Percentiles rank a stretch among this genome's conserved stretches.
Evolutionary conservation across 2,329 filamentous ascomycete genomes (phyloP).

Genomic region (Paraconiothyrium brasiliense): DNA sequence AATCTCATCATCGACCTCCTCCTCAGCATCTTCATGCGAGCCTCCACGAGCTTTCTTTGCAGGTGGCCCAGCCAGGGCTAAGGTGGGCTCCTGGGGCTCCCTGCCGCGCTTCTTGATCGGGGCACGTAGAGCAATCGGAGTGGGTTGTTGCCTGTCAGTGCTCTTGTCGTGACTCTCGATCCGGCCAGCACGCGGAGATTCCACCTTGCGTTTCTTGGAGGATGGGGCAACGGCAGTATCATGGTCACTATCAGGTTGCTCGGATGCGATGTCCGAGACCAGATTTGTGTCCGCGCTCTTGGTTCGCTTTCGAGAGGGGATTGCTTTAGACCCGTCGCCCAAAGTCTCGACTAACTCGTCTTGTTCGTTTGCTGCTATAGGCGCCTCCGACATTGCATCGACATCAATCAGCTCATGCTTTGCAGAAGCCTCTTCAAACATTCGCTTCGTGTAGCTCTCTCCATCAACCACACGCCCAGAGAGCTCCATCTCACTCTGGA

Average conservation of each 20-base stretch:
- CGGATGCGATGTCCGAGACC: background rate
- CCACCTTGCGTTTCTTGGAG: background rate
- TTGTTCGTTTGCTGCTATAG: background rate
- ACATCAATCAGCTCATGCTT: background rate
- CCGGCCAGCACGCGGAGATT: background rate
- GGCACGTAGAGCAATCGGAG: background rate
- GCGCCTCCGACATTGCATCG: background rate
- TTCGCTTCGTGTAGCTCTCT: background rate
- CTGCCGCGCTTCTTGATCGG: conserved; percentile 1
- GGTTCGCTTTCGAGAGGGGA: background rate
- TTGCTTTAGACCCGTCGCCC: background rate
- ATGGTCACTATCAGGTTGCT: background rate
- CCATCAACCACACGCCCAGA: background rate
- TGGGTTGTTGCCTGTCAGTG: background rate
- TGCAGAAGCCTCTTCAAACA: background rate
- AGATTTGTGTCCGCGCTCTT: background rate
- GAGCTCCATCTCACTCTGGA: conserved; percentile 4
- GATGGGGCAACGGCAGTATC: background rate
- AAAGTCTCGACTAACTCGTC: background rate
- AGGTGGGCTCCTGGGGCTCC: background rate
- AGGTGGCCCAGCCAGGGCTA: too few relatives aligned
- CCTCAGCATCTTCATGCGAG: background rate
- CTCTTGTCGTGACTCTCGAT: background rate
- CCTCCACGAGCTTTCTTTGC: too few relatives aligned
- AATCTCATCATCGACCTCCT: background rate